Base-by-base conservation (phyloP, 2,329 filamentous ascomycete species). In the Endothia cerciana region DNA sequence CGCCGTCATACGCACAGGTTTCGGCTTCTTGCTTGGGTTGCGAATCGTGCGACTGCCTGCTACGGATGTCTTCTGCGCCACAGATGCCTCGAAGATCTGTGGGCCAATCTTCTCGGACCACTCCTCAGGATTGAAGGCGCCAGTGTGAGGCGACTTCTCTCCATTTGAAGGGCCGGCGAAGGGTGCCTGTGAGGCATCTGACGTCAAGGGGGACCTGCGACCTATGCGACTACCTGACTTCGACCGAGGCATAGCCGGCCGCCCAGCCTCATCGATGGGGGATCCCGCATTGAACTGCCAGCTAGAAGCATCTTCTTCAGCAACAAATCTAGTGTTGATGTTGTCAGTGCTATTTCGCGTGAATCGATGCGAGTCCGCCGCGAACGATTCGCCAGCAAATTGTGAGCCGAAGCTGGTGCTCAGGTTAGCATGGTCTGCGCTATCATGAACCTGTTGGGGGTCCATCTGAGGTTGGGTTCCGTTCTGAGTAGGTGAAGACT, bases 271-370 rank as follows among this genome's bases (percentile, higher is more conserved):
- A 41, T 76, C 77, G 5, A 64, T 43, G 5, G 66, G 66, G 28
- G 66, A 68, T 19, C 85, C 84, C 15, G 85, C 85, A 63, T 77
- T 85, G 69, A 87, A 87, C 64, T 83, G 77, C 81, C 80, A 85
- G 25, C 73, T 73, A 33, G 77, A 75, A 5, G 77, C 70, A 53
- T 77, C 74, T 25, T 87, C 82, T 17, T 82, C 81, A 4, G 83
- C 78, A 25, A 81, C 82, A 74, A 89, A 89, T 47, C 78, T 84
- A 22, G 87, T 89, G 74, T 87, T 86, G 70, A 89, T 89, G 61
- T 84, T 86, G 65, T 89, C 86, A 25, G 83, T 77, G 70, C 84
- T 88, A 65, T 76, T 82, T 67, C 81, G 81, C 47, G 77, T 72
- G 67, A 87, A 86, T 2, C 74, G 74, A 51, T 77, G 74, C 43